Percentiles rank a stretch among this genome's conserved stretches.
phyloP scores from a whole-genome alignment of 2,329 filamentous ascomycete species.

The Phialocephala sp. region DNA sequence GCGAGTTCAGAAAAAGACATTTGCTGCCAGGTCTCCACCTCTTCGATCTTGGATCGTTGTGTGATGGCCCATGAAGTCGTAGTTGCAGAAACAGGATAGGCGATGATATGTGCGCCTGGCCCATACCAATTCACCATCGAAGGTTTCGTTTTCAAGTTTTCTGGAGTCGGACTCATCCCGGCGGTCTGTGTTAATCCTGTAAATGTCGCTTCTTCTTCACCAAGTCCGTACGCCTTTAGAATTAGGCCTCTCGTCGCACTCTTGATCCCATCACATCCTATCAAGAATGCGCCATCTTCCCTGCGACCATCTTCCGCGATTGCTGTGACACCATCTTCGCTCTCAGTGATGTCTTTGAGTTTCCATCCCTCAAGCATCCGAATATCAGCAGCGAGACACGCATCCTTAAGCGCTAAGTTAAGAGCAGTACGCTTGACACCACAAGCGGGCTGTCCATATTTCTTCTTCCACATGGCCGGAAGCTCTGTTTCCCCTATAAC shows the following conservation, averaged over 20 bases:
- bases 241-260: slow-evolving; percentile 17
- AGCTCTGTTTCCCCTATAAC: background rate
- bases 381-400: slow-evolving; percentile 8
- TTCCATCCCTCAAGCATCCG: slow-evolving; percentile 20
- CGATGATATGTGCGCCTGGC: slow-evolving; percentile 14
- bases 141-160: background rate
- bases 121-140: slow-evolving; percentile 22
- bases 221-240: background rate
- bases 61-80: slow-evolving; percentile 24
- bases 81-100: slow-evolving; percentile 13
- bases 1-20: background rate
- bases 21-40: slow-evolving; percentile 1
- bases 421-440: slow-evolving; percentile 17
- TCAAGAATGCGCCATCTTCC: slow-evolving; percentile 17
- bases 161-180: background rate
- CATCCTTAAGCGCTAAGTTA: slow-evolving; percentile 17
- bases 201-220: slow-evolving; percentile 17
- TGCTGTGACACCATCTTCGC: slow-evolving; percentile 8
- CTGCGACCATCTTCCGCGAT: slow-evolving; percentile 8
- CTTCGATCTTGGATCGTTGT: background rate
- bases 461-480: background rate
- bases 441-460: slow-evolving; percentile 22
- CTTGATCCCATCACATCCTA: slow-evolving; percentile 30
- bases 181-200: slow-evolving; percentile 16
- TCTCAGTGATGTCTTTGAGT: slow-evolving; percentile 17